These are phyloP conservation scores for Trichoderma citrinoviride DNA, from an alignment of 2,329 filamentous ascomycete genomes.

Conservation along the genomic window DNA sequence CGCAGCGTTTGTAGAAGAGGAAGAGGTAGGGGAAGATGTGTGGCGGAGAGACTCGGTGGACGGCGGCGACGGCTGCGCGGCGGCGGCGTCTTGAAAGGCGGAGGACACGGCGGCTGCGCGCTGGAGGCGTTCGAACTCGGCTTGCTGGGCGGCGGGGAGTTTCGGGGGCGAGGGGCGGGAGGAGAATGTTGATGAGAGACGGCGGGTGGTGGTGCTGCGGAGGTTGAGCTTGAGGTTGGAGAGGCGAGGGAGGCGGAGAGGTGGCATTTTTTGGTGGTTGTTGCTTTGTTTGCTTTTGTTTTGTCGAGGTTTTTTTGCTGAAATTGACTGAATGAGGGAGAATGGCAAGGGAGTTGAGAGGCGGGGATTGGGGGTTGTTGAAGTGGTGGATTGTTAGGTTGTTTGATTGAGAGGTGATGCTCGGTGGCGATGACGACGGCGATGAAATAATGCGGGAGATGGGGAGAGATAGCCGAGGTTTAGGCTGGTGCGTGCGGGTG, in stretches of 20 bases:
- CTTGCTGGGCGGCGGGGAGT: constrained; percentile 84
- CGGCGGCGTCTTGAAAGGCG: constrained; percentile 36
- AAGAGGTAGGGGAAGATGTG: constrained; percentile 19
- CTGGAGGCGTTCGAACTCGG: constrained; percentile 85
- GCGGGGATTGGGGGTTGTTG: not conserved
- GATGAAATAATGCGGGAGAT: constrained; percentile 1
- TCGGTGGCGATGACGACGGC: not conserved
- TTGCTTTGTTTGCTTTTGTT: not conserved
- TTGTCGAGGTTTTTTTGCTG: no score
- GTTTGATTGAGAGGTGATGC: not conserved
- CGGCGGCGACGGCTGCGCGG: constrained; percentile 30
- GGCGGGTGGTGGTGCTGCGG: constrained; percentile 24
- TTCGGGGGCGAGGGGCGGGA: constrained; percentile 72
- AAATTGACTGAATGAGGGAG: no score
- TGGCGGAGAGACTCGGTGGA: constrained; percentile 26
- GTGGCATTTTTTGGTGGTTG: not conserved
- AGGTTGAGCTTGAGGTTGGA: constrained; percentile 16
- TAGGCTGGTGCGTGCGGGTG: constrained; percentile 18
- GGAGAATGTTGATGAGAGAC: constrained; percentile 44
- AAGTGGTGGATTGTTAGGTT: not conserved
- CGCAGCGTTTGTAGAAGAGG: not conserved
- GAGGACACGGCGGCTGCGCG: constrained; percentile 52
- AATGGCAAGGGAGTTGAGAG: not conserved
- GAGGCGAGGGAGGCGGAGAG: not conserved
- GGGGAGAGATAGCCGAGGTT: constrained; percentile 18